phyloP scores from a whole-genome alignment of 306 rosid species.

The Bauhinia variegata region DNA sequence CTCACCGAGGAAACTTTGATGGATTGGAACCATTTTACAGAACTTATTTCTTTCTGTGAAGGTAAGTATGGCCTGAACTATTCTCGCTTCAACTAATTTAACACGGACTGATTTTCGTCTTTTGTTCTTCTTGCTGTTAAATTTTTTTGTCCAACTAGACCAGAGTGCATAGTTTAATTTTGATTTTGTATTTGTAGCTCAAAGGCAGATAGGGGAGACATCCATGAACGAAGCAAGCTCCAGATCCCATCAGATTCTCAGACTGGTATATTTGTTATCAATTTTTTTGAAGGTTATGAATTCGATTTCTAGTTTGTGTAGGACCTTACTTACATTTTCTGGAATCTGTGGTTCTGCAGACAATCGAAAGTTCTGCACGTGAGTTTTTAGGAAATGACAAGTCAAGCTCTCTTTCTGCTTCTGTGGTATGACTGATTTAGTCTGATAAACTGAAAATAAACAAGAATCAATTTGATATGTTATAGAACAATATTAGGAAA shows the following conservation, averaged over 20 bases:
- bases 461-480: conserved; percentile 7
- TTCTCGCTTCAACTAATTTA: conserved; percentile 22
- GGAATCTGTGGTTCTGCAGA: conserved; percentile 53
- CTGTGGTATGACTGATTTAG: conserved; percentile 68
- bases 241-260: conserved; percentile 97
- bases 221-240: conserved; percentile 96
- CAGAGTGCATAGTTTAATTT: conserved; percentile 22
- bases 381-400: conserved; percentile 92
- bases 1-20: conserved; percentile 80
- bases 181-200: conserved; percentile 59
- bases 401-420: conserved; percentile 85
- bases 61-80: conserved; percentile 51
- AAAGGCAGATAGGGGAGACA: conserved; percentile 98
- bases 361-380: conserved; percentile 88
- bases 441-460: conserved; percentile 3
- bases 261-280: conserved; percentile 64
- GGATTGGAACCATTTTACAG: conserved; percentile 86
- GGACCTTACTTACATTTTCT: conserved; percentile 33
- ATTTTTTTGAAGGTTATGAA: conserved; percentile 14
- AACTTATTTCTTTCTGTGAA: conserved; percentile 84
- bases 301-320: conserved; percentile 9
- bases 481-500: conserved; percentile 28
- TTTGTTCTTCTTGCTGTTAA: background rate
- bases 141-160: conserved; percentile 1
- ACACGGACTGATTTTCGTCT: conserved; percentile 17